Percentiles rank a stretch among this genome's conserved stretches.
Evolutionary conservation across 208 protist species (phyloP).

Genomic region (Eutreptiella sp.): DNA sequence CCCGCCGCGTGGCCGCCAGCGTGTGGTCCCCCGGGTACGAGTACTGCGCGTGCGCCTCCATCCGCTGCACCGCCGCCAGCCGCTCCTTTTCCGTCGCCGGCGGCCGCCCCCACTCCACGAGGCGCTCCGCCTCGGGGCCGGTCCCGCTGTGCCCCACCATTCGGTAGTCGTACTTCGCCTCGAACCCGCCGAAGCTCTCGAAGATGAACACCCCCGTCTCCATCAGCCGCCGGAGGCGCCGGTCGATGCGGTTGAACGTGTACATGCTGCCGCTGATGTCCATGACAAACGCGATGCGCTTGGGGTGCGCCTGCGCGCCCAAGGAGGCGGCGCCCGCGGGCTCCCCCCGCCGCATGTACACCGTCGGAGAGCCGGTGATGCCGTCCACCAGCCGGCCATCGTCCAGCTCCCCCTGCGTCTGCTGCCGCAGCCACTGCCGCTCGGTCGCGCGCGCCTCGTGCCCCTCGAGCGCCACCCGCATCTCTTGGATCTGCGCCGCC

Average conservation of each 20-base stretch:
- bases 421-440: constrained; percentile 65
- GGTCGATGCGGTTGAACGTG: constrained; percentile 80
- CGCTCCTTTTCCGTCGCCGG: constrained; percentile 61
- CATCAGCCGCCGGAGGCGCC: constrained; percentile 67
- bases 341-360: constrained; percentile 78
- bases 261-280: constrained; percentile 86
- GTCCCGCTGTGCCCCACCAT: constrained; percentile 80
- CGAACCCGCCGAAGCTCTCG: constrained; percentile 74
- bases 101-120: constrained; percentile 59
- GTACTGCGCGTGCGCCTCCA: constrained; percentile 85
- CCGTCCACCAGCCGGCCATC: constrained; percentile 81
- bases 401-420: constrained; percentile 79
- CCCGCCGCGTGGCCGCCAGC: constrained; percentile 65
- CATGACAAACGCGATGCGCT: constrained; percentile 76
- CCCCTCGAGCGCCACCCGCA: constrained; percentile 59
- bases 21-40: constrained; percentile 83
- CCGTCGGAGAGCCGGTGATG: constrained; percentile 72
- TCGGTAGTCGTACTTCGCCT: constrained; percentile 72
- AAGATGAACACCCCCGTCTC: constrained; percentile 80
- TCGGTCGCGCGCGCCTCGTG: constrained; percentile 72
- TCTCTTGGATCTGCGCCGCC: constrained; percentile 47
- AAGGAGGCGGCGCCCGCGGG: constrained; percentile 60
- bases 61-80: constrained; percentile 69
- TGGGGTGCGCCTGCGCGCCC: constrained; percentile 53
- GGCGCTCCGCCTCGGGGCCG: constrained; percentile 27